Evolutionary conservation across 139 green algal species (phyloP).

Genomic region (Chlorella ohadii): DNA sequence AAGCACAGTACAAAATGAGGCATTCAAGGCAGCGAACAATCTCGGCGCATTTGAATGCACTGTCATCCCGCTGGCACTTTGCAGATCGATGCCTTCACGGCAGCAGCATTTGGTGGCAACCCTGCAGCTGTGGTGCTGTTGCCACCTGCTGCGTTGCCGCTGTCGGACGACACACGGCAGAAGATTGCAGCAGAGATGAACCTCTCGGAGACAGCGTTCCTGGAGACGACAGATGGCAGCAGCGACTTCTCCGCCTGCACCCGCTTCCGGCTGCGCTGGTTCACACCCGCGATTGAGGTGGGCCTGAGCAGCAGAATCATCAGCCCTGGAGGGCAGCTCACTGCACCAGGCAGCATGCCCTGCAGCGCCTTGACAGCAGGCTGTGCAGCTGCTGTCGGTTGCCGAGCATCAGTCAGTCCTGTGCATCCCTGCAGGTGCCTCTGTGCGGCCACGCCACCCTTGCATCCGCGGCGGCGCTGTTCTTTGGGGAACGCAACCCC

Average conservation of each 20-base stretch:
- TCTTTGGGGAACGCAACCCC: conserved; percentile 19
- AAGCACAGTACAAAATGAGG: no score
- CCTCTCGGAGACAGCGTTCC: conserved; percentile 81
- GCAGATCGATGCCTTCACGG: conserved; percentile 81
- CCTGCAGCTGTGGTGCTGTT: conserved; percentile 81
- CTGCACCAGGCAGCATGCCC: no score
- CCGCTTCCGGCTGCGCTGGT: conserved; percentile 67
- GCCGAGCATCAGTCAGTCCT: no score
- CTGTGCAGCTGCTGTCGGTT: no score
- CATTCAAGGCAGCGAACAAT: no score
- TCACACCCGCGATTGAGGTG: conserved; percentile 52
- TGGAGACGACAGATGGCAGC: conserved; percentile 39
- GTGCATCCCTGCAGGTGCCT: conserved; percentile 50
- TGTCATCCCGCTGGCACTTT: neutral
- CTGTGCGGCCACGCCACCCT: conserved; percentile 81
- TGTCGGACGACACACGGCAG: conserved; percentile 40
- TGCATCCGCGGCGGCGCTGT: conserved; percentile 45
- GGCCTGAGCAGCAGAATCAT: no score
- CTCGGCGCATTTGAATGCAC: no score
- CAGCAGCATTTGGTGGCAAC: conserved; percentile 73
- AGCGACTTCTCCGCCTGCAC: conserved; percentile 21
- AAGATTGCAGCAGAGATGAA: conserved; percentile 82
- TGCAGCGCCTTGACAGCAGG: no score
- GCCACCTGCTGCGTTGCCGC: neutral
- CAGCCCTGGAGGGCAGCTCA: no score